Evolutionary conservation across 768 basidiomycete species (phyloP), one percentile per base, ranked within the genome.

Genomic region (Leccinum sublutescens): DNA sequence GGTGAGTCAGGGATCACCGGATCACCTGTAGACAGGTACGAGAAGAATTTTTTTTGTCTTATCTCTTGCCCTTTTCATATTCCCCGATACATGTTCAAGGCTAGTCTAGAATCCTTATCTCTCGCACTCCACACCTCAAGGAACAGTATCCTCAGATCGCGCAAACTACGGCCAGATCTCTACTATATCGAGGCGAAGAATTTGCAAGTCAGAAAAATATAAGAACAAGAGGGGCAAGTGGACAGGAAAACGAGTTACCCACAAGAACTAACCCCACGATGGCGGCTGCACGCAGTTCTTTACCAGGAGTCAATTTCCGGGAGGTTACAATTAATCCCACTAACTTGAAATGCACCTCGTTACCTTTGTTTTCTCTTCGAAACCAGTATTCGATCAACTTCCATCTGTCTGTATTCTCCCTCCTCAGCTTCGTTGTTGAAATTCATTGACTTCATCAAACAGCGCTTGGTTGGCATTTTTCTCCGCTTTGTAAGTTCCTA

Each of bases 331-430:
- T 29, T 0, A 29, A 29, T 29, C 25, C 25, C 0, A 62, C 77
- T 62, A 85, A 84, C 64, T 66, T 77, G 29, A 85, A 84, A 62
- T 78, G 77, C 54, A 77, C 77, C 52, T 83, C 82, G 0, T 64
- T 85, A 1, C 83, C 84, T 0, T 69, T 85, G 34, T 70, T 85
- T 62, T 79, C 79, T 54, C 69, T 85, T 21, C 59, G 68, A 31
- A 78, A 76, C 55, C 79, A 78, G 3, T 82, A 85, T 62, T 69
- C 79, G 3, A 69, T 77, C 59, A 77, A 78, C 43, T 83, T 85
- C 51, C 83, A 85, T 68, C 75, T 85, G 67, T 75, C 57, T n/a
- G 76, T 69, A 31, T 34, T 50, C 38, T 40, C 38, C 10, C 5
- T 29, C 50, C 15, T 11, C 27, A 10, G 27, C 27, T 50, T 50